phyloP scores from a whole-genome alignment of 106 monocot genomes.

The Allium cepa region DNA sequence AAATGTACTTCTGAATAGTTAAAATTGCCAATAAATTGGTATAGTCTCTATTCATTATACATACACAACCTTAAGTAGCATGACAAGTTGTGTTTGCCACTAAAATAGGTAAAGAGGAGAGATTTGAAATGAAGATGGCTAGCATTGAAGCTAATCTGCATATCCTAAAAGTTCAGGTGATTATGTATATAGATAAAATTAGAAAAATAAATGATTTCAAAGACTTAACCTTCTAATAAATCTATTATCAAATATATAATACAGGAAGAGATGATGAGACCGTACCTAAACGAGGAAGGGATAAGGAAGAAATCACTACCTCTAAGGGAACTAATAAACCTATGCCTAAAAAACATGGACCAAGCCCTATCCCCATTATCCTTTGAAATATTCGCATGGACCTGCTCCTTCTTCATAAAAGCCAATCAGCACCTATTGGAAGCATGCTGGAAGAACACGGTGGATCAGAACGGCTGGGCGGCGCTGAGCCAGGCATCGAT shows the following conservation, averaged over 20 bases:
- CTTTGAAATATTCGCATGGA: constrained; percentile 86
- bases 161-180: constrained; percentile 80
- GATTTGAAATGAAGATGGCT: constrained; percentile 44
- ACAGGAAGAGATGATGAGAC: constrained; percentile 59
- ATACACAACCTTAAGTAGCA: neutral
- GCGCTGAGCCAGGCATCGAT: constrained; percentile 32
- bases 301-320: constrained; percentile 29
- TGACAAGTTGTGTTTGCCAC: constrained; percentile 10
- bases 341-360: constrained; percentile 44
- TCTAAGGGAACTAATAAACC: constrained; percentile 53
- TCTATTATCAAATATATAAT: neutral
- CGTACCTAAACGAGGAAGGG: constrained; percentile 10
- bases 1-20: neutral
- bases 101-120: constrained; percentile 43
- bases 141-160: constrained; percentile 72
- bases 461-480: constrained; percentile 77
- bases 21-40: neutral
- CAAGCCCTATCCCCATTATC: constrained; percentile 37
- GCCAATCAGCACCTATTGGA: constrained; percentile 64
- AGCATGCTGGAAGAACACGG: constrained; percentile 81
- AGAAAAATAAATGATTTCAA: neutral
- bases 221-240: neutral
- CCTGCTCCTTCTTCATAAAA: constrained; percentile 46
- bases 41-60: neutral
- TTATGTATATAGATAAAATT: neutral